Conservation (phyloP, 768 basidiomycete species). For the Rhizopogon vulgaris region DNA sequence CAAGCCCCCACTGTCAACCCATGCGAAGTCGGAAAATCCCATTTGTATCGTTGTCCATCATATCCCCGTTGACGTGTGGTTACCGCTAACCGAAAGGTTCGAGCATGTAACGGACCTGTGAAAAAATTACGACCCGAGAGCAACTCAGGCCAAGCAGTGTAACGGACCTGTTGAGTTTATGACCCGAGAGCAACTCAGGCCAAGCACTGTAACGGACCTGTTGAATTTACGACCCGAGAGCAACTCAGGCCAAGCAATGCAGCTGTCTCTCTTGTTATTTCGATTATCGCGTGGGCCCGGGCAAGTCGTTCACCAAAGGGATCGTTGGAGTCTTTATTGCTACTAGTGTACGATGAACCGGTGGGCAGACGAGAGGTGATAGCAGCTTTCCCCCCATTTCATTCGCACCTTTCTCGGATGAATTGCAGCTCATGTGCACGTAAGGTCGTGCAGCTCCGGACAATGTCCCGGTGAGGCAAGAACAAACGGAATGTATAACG, state of each 20-base stretch:
- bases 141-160: too few species aligned
- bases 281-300: neutral
- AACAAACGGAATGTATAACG: neutral
- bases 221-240: neutral
- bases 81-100: neutral
- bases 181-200: too few species aligned
- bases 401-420: conserved; percentile 23
- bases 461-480: conserved; percentile 10
- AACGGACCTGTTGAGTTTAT: neutral
- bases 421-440: conserved; percentile 23
- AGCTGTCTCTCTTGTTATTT: neutral
- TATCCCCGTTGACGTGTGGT: neutral
- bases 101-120: neutral
- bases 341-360: neutral
- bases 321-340: neutral
- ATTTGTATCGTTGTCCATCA: conserved; percentile 5
- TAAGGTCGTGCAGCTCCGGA: conserved; percentile 24
- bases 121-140: too few species aligned
- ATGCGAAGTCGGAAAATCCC: conserved; percentile 9
- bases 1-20: too few species aligned
- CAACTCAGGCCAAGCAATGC: neutral
- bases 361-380: neutral
- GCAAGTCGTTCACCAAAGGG: neutral
- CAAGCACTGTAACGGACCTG: neutral
- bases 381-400: conserved; percentile 6